Percentiles rank a stretch among this genome's conserved stretches.
Evolutionary conservation across 352 stramenopile species (phyloP).

Genomic region (Elongisporangium undulatum): DNA sequence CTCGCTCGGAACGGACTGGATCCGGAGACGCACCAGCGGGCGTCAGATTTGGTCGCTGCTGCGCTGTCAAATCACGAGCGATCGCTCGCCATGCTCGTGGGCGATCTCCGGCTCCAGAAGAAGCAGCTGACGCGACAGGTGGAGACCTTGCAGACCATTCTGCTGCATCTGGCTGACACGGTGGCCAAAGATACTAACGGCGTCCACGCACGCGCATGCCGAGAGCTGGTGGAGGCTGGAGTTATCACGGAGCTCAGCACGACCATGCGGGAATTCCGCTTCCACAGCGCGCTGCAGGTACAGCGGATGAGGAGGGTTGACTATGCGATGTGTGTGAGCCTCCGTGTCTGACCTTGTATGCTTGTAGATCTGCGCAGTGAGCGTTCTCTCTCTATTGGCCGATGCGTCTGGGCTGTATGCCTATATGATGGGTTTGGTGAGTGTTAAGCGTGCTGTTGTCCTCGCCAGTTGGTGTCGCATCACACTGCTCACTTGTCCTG

Average conservation of each 20-base stretch:
- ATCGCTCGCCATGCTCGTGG: slow-evolving; percentile 18
- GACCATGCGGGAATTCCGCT: slow-evolving; percentile 64
- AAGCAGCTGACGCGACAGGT: slow-evolving; percentile 37
- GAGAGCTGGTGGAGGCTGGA: slow-evolving; percentile 37
- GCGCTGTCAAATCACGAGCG: slow-evolving; percentile 2
- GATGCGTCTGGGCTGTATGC: slow-evolving; percentile 47
- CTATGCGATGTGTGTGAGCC: neutral
- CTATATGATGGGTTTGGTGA: slow-evolving; percentile 55
- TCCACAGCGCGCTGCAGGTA: slow-evolving; percentile 47
- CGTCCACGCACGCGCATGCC: slow-evolving; percentile 10
- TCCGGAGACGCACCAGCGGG: neutral
- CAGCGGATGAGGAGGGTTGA: no score
- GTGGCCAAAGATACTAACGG: slow-evolving; percentile 11
- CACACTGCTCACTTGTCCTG: neutral
- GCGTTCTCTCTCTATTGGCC: slow-evolving; percentile 36
- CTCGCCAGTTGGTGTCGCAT: neutral
- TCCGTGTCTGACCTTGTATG: neutral
- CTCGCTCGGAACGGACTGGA: neutral
- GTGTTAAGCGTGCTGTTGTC: neutral
- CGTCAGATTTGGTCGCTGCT: neutral
- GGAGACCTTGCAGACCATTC: slow-evolving; percentile 30
- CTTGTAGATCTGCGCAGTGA: slow-evolving; percentile 29
- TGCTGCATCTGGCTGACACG: slow-evolving; percentile 20
- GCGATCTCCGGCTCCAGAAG: slow-evolving; percentile 23
- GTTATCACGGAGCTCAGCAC: slow-evolving; percentile 31